Base-by-base conservation (phyloP, 352 stramenopile genomes). In the Bremia lactucae region DNA sequence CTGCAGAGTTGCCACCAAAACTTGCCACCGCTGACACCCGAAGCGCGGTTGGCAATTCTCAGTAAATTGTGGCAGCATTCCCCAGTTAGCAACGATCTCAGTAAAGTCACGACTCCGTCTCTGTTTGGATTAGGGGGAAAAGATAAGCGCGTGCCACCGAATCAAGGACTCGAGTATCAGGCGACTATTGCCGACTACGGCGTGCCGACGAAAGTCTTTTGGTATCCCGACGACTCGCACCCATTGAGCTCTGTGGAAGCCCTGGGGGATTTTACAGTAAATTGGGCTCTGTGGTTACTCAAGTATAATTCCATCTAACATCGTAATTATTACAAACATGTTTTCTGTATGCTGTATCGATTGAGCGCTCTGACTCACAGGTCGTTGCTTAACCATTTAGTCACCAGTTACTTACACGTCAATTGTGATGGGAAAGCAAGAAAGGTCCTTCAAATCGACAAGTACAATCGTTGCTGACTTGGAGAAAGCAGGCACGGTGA, bases 141-240 rank as follows among this genome's bases (percentile, higher is more conserved):
- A 46, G 94, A 98, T 48, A 73, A 77, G 18, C 77, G 92, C 36
- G 91, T 97, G 34, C 86, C 87, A 16, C 76, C 76, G 5, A 94
- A 61, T 0, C 87, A 97, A 65, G 91, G 90, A 3, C 59, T 97
- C 16, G 90, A 98, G 58, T 95, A 87, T 40, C 96, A 89, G 55
- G 81, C 96, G 48, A 73, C 81, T 23, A 69, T 98, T 39, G 21
- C 53, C 6, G 61, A 55, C 18, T 62, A 77, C 22, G 66, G 68
- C 10, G 59, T 80, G 6, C 50, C 65, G 29, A 86, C 68, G 13
- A 59, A 71, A 21, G 58, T 73, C 31, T 52, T 85, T 1, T 90
- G 68, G 72, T 87, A 87, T 41, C 78, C 74, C 2, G 67, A 90
- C 3, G 74, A 87, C 59, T 78, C 54, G 43, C 74, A 87, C 29